Evolutionary conservation across 208 protist genomes (phyloP), one percentile per base, ranked within the genome.

Genomic region (Acanthamoeba sp.): DNA sequence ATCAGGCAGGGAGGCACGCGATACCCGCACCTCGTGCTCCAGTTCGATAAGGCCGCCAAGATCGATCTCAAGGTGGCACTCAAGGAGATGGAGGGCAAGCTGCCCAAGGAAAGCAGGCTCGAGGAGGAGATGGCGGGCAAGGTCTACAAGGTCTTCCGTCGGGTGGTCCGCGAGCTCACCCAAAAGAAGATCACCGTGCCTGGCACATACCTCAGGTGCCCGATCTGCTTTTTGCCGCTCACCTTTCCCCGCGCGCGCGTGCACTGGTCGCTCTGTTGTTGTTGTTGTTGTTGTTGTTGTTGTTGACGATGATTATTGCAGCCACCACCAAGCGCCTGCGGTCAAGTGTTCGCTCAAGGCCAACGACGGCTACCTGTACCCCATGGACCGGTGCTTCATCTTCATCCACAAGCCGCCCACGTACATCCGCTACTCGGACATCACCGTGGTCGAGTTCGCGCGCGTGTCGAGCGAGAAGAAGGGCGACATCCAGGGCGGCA

Each of bases 401-500:
- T 97, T 97, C 45, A 87, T 97, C n/a, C 90, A 97, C 92, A 97
- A 97, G 94, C 96, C 96, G 62, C 95, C 96, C 36, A 96, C 94
- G 24, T 94, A 95, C 29, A 95, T 97, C 32, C 64, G 92, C 24
- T 95, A 89, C 64, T 59, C 93, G 32, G 95, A 97, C 29, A 95
- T 97, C 32, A 42, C 40, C 29, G 62, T 87, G 3, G 93, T 97
- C n/a, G 96, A 97, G 45, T 97, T 97, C 48, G 42, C 95, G 34
- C 85, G 95, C 52, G 64, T 96, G 34, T 34, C 52, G 32, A 90
- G 34, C 66, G 45, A n/a, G 84, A 69, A 66, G 69, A 69, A 85
- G 45, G 87, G 64, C 38, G 84, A 52, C n/a, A 32, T 50, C 29
- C 85, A 45, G 40, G 85, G 57, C 22, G 36, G 78, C 34, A 94